Percentiles rank a stretch among this genome's conserved stretches.
Conservation (phyloP, 805 yeast species). For the Cyberlindnera mrakii region DNA sequence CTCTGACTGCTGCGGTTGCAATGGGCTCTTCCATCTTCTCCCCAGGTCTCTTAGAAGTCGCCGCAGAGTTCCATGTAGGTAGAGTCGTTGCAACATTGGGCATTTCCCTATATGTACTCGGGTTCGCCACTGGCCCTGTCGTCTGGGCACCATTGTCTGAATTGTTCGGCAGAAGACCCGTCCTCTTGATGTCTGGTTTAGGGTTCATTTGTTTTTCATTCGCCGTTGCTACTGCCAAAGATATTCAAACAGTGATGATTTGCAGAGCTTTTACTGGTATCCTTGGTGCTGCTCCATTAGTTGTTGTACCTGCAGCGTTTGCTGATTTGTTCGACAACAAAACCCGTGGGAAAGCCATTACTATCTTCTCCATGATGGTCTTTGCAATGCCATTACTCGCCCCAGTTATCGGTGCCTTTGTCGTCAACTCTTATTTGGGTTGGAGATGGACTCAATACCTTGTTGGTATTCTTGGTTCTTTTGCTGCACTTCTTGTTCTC, state of each 20-base stretch:
- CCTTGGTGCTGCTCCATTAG: conserved; percentile 80
- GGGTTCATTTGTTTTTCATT: conserved; percentile 56
- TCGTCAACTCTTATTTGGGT: conserved; percentile 52
- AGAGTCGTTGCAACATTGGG: conserved; percentile 67
- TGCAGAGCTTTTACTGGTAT: conserved; percentile 78
- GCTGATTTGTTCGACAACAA: conserved; percentile 70
- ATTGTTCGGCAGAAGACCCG: conserved; percentile 61
- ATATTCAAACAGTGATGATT: conserved; percentile 69
- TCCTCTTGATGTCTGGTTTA: conserved; percentile 50
- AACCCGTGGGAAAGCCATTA: conserved; percentile 70
- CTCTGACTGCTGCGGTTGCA: conserved; percentile 45
- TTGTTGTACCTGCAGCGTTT: conserved; percentile 81
- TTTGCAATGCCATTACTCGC: conserved; percentile 78
- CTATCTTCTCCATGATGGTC: conserved; percentile 65
- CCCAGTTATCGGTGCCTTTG: conserved; percentile 73
- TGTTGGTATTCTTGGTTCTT: conserved; percentile 53
- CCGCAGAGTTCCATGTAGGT: conserved; percentile 52
- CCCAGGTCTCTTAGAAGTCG: conserved; percentile 45
- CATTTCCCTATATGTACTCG: conserved; percentile 78
- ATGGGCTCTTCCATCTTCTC: conserved; percentile 86
- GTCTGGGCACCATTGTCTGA: conserved; percentile 90
- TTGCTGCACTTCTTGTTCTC: conserved; percentile 32
- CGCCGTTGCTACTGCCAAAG: conserved; percentile 74
- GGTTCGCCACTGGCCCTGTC: conserved; percentile 90
- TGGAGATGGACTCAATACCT: conserved; percentile 84